phyloP scores from a whole-genome alignment of 2,329 filamentous ascomycete genomes.

The Triangularia setosa region DNA sequence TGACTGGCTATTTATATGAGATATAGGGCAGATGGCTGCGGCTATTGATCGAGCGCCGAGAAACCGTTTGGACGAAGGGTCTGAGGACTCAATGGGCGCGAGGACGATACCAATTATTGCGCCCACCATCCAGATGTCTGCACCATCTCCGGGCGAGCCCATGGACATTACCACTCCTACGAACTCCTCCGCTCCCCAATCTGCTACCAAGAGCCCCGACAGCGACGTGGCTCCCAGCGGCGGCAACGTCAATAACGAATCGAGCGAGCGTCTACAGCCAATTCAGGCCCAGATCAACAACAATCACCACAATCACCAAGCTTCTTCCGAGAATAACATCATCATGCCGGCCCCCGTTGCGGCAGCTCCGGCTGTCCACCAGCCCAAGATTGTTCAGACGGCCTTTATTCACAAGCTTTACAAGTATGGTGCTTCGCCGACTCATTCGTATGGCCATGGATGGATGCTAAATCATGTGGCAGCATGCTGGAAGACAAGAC shows the following conservation, averaged over 20 bases:
- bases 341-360: conserved; percentile 51
- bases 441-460: background rate
- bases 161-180: conserved; percentile 59
- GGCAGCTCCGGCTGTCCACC: conserved; percentile 75
- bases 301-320: conserved; percentile 20
- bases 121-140: conserved; percentile 56
- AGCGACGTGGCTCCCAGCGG: conserved; percentile 30
- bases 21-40: conserved; percentile 48
- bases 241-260: conserved; percentile 26
- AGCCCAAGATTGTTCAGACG: conserved; percentile 96
- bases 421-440: conserved; percentile 61
- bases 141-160: conserved; percentile 54
- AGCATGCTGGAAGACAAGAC: conserved; percentile 95
- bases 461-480: conserved; percentile 27
- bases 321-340: conserved; percentile 30
- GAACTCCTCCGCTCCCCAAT: conserved; percentile 41
- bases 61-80: conserved; percentile 39
- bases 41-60: conserved; percentile 49
- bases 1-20: conserved; percentile 14
- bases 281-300: conserved; percentile 37
- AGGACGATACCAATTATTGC: conserved; percentile 56
- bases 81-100: conserved; percentile 45
- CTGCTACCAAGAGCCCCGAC: conserved; percentile 44
- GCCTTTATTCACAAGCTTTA: conserved; percentile 99
- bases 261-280: conserved; percentile 24